Percentiles rank a stretch among this genome's conserved stretches.
Evolutionary conservation across 345 rosid species (phyloP).

Genomic region (Arabidopsis arenosa): DNA sequence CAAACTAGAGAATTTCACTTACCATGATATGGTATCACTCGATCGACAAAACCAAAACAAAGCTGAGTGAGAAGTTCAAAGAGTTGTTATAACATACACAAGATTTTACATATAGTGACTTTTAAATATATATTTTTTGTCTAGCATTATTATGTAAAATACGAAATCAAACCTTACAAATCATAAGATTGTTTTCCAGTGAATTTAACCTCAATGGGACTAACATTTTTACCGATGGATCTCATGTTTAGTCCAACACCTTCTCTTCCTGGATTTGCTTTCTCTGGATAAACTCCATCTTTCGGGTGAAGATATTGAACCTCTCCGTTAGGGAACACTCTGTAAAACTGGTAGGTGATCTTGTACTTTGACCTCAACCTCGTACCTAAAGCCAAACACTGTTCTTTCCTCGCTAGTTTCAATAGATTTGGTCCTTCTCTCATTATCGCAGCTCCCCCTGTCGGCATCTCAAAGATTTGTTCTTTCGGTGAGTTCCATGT

Average conservation of each 20-base stretch:
- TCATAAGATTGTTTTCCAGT: slow-evolving; percentile 84
- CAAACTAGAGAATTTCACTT: background rate
- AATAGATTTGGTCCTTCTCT: slow-evolving; percentile 83
- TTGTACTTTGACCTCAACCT: slow-evolving; percentile 88
- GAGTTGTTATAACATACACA: background rate
- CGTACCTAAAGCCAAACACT: slow-evolving; percentile 83
- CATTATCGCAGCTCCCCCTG: slow-evolving; percentile 88
- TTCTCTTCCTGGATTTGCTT: slow-evolving; percentile 77
- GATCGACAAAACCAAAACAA: background rate
- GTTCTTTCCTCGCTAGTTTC: slow-evolving; percentile 86
- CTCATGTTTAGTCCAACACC: slow-evolving; percentile 80
- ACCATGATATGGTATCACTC: background rate
- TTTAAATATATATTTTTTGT: too few species aligned
- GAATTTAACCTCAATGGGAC: slow-evolving; percentile 83
- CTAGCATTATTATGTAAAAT: background rate
- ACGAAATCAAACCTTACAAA: slow-evolving; percentile 47
- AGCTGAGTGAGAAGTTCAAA: too few species aligned
- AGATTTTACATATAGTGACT: background rate
- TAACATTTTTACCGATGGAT: slow-evolving; percentile 79
- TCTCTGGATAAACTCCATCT: slow-evolving; percentile 90
- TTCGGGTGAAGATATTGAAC: slow-evolving; percentile 89
- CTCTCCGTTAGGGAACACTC: slow-evolving; percentile 86
- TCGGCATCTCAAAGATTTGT: slow-evolving; percentile 87
- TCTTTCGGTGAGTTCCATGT: slow-evolving; percentile 88
- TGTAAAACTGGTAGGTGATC: slow-evolving; percentile 85